Base-by-base conservation (phyloP, 179 eudicot species). In the Dionaea muscipula region DNA sequence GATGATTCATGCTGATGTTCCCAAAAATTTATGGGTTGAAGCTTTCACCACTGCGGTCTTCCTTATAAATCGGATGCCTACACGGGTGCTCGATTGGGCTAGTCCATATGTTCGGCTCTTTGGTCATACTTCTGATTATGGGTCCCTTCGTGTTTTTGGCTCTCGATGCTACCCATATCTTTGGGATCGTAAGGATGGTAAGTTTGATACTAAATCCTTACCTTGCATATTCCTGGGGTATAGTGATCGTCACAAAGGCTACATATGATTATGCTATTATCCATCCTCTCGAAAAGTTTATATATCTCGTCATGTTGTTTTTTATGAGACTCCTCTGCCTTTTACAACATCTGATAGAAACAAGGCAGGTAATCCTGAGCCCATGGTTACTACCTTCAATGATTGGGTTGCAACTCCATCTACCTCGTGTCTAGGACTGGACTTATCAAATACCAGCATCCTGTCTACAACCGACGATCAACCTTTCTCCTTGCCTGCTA, bases 31-130 rank as follows among this genome's bases (percentile, higher is more conserved):
- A 1, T 63, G 60, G 60, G 44, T 19, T n/a, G 67, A 63, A 0
- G 60, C 67, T 21, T 54, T 63, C 25, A 18, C 11, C 35, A 63
- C 54, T 0, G 46, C 54, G 1, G 13, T 26, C 27, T 60, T 21
- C 48, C 21, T 37, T 16, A 49, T 60, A 31, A 60, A 60, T 24
- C 25, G 48, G 8, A 9, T 60, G 31, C 64, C 56, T 0, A 19
- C 25, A 1, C 18, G 47, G 1, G 22, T 23, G 21, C 56, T 60
- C 19, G 26, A 22, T 8, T 21, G 24, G 26, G 1, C 10, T 2
- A 22, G 51, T 3, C 61, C 61, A n/a, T 44, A 14, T 43, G 39
- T 41, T 18, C 0, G 18, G 24, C 7, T 57, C 14, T 57, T 7
- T 28, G 26, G 41, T 27, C 12, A 18, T 2, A 2, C 37, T 16